Evolutionary conservation across 805 yeast genomes (phyloP), one percentile per base, ranked within the genome.

Genomic region (Metschnikowia kunwiensis): DNA sequence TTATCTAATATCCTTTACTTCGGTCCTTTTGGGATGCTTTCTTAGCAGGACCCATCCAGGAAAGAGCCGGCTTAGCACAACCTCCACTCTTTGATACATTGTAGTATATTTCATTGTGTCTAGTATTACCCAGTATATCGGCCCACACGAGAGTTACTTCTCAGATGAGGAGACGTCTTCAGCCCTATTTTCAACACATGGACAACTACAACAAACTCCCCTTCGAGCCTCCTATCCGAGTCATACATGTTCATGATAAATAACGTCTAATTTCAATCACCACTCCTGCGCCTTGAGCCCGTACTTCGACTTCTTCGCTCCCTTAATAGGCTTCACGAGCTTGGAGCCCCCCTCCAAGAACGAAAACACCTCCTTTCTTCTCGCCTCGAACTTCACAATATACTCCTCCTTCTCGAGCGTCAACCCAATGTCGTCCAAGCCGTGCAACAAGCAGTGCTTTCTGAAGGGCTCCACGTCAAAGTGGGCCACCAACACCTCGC

Each of bases 351-450:
- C 88, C 70, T 89, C 97, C 59, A 89, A 77, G 79, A 94, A 93
- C 7, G 96, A 86, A 61, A 85, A 93, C 59, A 71, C 80, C 34
- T 74, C 80, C 58, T 75, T 80, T 75, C 98, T 85, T 46, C 67
- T 64, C 15, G 66, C 76, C 70, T 93, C 98, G 55, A 79, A 93
- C 51, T 78, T 72, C 35, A 60, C 40, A 51, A 93, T 93, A 61
- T 53, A 78, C 36, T 77, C 77, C 65, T 86, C 96, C 66, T 88
- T 87, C 64, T 88, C 91, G 53, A 93, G 68, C 34, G 98, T 93
- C 55, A 93, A 76, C 27, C 97, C 97, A 64, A 93, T 93, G 60
- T 93, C 98, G 61, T 93, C 98, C 44, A 93, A 79, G 46, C 98
- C 98, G 49, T 93, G 87, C 38, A 91, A 70, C 52, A 93, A 74